These are phyloP conservation scores for Fraxinus anomala DNA, from an alignment of 257 asterid species.

Conservation along the genomic window DNA sequence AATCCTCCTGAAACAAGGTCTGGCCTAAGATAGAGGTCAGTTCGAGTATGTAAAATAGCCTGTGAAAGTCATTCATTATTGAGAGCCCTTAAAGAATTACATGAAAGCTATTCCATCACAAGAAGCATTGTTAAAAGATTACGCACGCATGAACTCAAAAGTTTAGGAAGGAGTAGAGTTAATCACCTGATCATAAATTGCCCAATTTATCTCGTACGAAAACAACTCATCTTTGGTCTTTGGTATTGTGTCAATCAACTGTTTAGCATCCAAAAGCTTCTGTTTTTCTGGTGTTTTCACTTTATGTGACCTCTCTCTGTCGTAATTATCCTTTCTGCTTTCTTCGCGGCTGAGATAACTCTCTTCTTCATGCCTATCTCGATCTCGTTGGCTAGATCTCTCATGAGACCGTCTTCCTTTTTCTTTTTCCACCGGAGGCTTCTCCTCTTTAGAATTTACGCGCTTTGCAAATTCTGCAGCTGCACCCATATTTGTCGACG, in stretches of 20 bases:
- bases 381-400: conserved; percentile 73
- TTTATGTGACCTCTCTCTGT: conserved; percentile 60
- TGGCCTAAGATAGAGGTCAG: background rate
- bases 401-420: conserved; percentile 71
- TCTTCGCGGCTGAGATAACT: conserved; percentile 51
- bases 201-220: conserved; percentile 88
- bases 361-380: conserved; percentile 68
- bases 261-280: conserved; percentile 91
- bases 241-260: conserved; percentile 93
- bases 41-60: background rate
- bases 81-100: background rate
- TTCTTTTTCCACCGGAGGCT: conserved; percentile 65
- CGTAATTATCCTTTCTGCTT: conserved; percentile 57
- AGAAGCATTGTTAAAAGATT: conserved; percentile 11
- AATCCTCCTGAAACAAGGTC: background rate
- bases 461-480: conserved; percentile 75
- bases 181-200: conserved; percentile 77
- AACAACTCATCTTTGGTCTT: conserved; percentile 95
- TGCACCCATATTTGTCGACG: conserved; percentile 51
- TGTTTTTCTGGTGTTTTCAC: conserved; percentile 66
- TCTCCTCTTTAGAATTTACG: conserved; percentile 67
- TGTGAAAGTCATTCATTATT: background rate
- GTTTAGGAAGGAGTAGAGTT: conserved; percentile 21
- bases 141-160: conserved; percentile 10
- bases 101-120: conserved; percentile 3